Conservation (phyloP, 768 basidiomycete species). For the Pluteus cervinus region DNA sequence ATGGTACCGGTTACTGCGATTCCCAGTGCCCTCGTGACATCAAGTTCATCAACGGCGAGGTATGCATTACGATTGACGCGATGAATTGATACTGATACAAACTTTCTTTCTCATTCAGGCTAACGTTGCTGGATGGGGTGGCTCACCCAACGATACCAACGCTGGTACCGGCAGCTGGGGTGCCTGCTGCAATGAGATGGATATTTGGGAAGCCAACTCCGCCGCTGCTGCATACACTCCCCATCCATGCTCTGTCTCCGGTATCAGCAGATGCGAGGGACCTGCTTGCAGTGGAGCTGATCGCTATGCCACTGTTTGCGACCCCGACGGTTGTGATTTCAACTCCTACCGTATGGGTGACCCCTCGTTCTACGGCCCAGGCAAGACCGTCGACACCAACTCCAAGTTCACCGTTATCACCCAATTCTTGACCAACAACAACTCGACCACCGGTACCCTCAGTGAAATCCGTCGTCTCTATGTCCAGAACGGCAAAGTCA, state of each 20-base stretch:
- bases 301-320: constrained; percentile 30
- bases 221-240: constrained; percentile 33
- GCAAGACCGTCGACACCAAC: constrained; percentile 32
- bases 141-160: constrained; percentile 5
- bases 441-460: constrained; percentile 30
- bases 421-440: constrained; percentile 36
- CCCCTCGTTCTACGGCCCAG: constrained; percentile 29
- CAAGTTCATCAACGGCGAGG: constrained; percentile 52
- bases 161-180: constrained; percentile 4
- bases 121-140: no score
- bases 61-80: constrained; percentile 14
- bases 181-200: constrained; percentile 14
- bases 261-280: constrained; percentile 26
- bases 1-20: constrained; percentile 29
- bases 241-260: constrained; percentile 29
- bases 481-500: constrained; percentile 37
- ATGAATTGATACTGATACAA: no score
- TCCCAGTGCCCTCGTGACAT: constrained; percentile 50
- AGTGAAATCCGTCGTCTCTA: constrained; percentile 38
- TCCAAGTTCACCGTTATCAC: constrained; percentile 36
- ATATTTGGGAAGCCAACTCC: constrained; percentile 24
- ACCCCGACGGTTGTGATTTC: constrained; percentile 40
- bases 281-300: constrained; percentile 19
- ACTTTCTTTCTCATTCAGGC: no score
- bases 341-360: constrained; percentile 42